Evolutionary conservation across 2,329 filamentous ascomycete genomes (phyloP).

Genomic region (Periconia sp.): DNA sequence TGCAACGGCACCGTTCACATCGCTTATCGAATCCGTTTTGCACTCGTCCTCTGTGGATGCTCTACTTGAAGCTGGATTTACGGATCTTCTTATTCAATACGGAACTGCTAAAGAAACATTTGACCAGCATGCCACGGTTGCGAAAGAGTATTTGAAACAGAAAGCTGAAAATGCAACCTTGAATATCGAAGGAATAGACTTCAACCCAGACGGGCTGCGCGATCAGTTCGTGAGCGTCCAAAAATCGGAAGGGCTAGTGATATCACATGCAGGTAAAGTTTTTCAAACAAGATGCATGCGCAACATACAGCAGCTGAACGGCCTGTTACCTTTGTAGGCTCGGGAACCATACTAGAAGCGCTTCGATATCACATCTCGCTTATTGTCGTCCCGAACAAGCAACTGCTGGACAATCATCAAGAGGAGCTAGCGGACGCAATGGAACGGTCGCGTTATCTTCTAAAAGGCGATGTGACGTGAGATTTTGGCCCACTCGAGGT

Average conservation of each 20-base stretch:
- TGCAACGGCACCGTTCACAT: constrained; percentile 81
- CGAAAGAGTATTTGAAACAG: constrained; percentile 15
- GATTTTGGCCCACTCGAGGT: constrained; percentile 19
- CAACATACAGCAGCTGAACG: constrained; percentile 4
- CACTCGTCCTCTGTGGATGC: constrained; percentile 62
- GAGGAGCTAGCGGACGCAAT: constrained; percentile 80
- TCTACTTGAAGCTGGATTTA: constrained; percentile 64
- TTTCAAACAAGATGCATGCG: neutral
- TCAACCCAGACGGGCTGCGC: constrained; percentile 62
- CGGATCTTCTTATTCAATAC: constrained; percentile 76
- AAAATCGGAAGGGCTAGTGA: constrained; percentile 69
- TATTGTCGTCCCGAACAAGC: constrained; percentile 86
- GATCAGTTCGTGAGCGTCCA: constrained; percentile 59
- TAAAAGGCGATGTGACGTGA: constrained; percentile 70
- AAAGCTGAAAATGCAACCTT: constrained; percentile 15
- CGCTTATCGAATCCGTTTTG: constrained; percentile 69
- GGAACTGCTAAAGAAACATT: constrained; percentile 66
- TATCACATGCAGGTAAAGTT: constrained; percentile 80
- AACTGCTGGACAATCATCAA: constrained; percentile 87
- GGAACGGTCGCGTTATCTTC: constrained; percentile 71
- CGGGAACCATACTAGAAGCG: constrained; percentile 84
- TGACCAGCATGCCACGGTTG: constrained; percentile 30
- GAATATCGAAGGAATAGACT: constrained; percentile 64
- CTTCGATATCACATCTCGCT: constrained; percentile 73
- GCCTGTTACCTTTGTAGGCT: constrained; percentile 69